Percentiles rank a stretch among this genome's conserved stretches.
These are phyloP conservation scores for Anthracocystis panici-leucophaei DNA, from an alignment of 1,284 basidiomycete species.

Conservation along the genomic window DNA sequence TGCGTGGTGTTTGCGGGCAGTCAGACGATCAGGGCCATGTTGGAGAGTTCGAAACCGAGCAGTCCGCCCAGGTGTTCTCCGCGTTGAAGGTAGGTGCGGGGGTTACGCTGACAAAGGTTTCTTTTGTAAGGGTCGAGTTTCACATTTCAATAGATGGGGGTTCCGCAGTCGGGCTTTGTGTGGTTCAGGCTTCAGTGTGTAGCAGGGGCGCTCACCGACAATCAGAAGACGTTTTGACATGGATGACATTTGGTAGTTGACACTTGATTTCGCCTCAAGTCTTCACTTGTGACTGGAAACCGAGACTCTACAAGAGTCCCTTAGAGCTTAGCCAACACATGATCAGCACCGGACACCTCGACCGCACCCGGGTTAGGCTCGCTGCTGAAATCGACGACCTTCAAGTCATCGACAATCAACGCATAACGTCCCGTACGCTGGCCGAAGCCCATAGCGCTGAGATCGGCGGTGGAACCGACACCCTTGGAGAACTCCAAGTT, in stretches of 20 bases:
- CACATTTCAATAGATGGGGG: not conserved
- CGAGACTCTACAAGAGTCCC: not conserved
- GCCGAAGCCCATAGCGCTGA: constrained; percentile 75
- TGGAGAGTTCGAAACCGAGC: constrained; percentile 27
- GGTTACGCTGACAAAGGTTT: not conserved
- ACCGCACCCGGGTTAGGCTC: constrained; percentile 72
- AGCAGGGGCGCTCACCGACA: no score
- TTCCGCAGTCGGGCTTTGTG: no score
- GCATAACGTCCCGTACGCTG: constrained; percentile 79
- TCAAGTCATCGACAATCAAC: constrained; percentile 78
- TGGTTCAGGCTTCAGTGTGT: no score
- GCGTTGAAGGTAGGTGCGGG: not conserved
- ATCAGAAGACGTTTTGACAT: no score
- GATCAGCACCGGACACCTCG: constrained; percentile 77
- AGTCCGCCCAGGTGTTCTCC: constrained; percentile 38
- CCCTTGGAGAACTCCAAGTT: constrained; percentile 76
- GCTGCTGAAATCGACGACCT: constrained; percentile 65
- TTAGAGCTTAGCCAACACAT: constrained; percentile 75
- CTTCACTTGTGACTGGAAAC: not conserved
- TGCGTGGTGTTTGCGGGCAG: constrained; percentile 86
- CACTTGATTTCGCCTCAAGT: no score
- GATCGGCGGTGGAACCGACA: constrained; percentile 77
- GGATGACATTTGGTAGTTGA: no score
- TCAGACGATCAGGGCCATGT: constrained; percentile 74
- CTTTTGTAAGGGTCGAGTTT: not conserved